A percentile compares a stretch with the other conserved stretches of the same genome.
These are phyloP conservation scores for Kurtzmaniella quercitrusa DNA, from an alignment of 1,139 yeast species.

Conservation along the genomic window DNA sequence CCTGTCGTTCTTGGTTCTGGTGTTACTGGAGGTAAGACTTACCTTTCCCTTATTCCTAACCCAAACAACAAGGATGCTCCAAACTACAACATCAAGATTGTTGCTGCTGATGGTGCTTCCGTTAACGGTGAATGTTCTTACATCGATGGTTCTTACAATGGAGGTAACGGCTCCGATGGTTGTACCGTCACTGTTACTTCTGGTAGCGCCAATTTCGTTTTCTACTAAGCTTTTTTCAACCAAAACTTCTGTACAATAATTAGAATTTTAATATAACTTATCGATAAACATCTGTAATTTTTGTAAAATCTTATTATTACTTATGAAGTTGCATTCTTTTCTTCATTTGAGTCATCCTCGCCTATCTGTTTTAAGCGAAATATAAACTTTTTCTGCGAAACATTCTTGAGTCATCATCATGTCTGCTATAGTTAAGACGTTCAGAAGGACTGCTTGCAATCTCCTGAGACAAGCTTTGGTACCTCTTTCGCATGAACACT, in stretches of 20 bases:
- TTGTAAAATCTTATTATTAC: conserved; percentile 1
- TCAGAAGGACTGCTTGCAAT: background rate
- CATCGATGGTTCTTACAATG: conserved; percentile 55
- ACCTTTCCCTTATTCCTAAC: conserved; percentile 76
- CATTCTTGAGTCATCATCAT: background rate
- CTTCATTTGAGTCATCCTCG: background rate
- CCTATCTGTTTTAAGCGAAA: background rate
- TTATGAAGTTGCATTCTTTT: conserved; percentile 1
- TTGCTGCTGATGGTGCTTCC: conserved; percentile 48
- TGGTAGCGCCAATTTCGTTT: conserved; percentile 68
- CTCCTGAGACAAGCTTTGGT: background rate
- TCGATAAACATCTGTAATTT: background rate
- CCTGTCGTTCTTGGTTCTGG: conserved; percentile 81
- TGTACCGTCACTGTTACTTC: conserved; percentile 70
- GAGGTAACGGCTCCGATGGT: conserved; percentile 63
- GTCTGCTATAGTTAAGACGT: background rate
- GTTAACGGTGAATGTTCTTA: conserved; percentile 63
- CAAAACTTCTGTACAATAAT: background rate
- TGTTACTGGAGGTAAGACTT: conserved; percentile 54
- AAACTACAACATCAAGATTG: conserved; percentile 68
- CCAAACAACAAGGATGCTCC: conserved; percentile 65
- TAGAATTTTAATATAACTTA: background rate
- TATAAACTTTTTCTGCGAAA: background rate
- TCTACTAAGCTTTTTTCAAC: conserved; percentile 27
- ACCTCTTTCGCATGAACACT: conserved; percentile 5